Evolutionary conservation across 352 stramenopile genomes (phyloP), one percentile per base, ranked within the genome.

Genomic region (Saprolegnia parasitica): DNA sequence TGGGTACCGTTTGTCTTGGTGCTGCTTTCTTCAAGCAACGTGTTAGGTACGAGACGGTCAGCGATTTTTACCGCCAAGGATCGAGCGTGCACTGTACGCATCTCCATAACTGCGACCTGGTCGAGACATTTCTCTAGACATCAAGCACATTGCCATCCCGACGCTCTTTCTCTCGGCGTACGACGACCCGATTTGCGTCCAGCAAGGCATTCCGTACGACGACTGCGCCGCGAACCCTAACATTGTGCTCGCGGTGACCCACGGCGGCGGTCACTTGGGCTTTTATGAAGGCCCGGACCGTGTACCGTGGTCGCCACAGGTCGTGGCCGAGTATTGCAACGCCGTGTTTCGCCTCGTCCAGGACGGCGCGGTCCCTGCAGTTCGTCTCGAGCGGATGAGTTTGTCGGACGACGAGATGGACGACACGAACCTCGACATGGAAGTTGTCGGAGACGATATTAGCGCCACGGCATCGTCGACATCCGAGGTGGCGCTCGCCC

Each of bases 201-300:
- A 71, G 58, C 20, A 49, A 74, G 42, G 76, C 63, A 52, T 73
- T 50, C 35, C 71, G 66, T 55, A 73, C 73, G 20, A 63, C 23
- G 68, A 82, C 24, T 75, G 81, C 2, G 29, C 74, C 47, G 72
- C 73, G 16, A 93, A 88, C 62, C 67, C 76, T 5, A 81, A 87
- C 23, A 72, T 90, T 47, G 85, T 93, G 40, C 67, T 93, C 37
- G 86, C 75, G 32, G 77, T 81, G 37, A 93, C 86, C 32, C 79
- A 86, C 32, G 74, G 63, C 5, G 83, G 86, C 45, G 83, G 83
- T 20, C 86, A 91, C 71, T 74, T 93, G 57, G 81, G 73, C 0
- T 93, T 91, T 60, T 91, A 87, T 62, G 76, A 88, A 68, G 57
- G 79, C 56, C 16, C 67, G 3, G 50, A 71, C 18, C 46, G 23